Evolutionary conservation across 2,329 filamentous ascomycete species (phyloP).

Genomic region (Massarina eburnea): DNA sequence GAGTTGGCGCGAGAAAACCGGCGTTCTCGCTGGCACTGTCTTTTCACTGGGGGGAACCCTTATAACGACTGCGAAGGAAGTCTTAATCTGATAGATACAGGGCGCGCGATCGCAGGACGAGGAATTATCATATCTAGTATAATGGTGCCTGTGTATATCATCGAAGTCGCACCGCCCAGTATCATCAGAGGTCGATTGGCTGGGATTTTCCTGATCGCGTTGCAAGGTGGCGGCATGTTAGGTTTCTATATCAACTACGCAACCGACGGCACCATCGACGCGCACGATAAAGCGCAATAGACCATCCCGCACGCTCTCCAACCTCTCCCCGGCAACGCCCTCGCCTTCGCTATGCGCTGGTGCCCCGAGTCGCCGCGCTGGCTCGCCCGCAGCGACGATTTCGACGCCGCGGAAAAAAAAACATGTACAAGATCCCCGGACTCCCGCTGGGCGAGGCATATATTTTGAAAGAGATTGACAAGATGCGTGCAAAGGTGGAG

Average conservation of each 20-base stretch:
- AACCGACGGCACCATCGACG: slow-evolving; percentile 45
- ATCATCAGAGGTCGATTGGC: slow-evolving; percentile 66
- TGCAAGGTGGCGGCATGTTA: slow-evolving; percentile 60
- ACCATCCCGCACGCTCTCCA: slow-evolving; percentile 60
- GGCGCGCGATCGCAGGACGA: slow-evolving; percentile 42
- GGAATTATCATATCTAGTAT: slow-evolving; percentile 43
- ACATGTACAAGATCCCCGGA: slow-evolving; percentile 49
- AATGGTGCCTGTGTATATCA: slow-evolving; percentile 43
- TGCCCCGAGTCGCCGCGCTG: slow-evolving; percentile 42
- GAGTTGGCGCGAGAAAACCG: slow-evolving; percentile 52
- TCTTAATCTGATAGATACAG: slow-evolving; percentile 40
- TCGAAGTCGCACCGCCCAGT: slow-evolving; percentile 57
- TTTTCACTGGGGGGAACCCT: slow-evolving; percentile 47
- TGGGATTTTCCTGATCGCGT: slow-evolving; percentile 67
- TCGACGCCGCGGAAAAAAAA: slow-evolving; percentile 45
- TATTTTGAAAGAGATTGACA: slow-evolving; percentile 53
- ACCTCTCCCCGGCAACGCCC: slow-evolving; percentile 44
- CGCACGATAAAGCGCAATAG: slow-evolving; percentile 58
- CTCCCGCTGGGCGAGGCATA: slow-evolving; percentile 47
- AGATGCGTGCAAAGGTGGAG: slow-evolving; percentile 46
- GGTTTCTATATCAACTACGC: slow-evolving; percentile 50
- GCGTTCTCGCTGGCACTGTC: slow-evolving; percentile 49
- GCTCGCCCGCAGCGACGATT: slow-evolving; percentile 30
- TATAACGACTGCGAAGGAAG: slow-evolving; percentile 43
- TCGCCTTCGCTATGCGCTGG: slow-evolving; percentile 40